Evolutionary conservation across 495 filamentous ascomycete genomes (phyloP), one percentile per base, ranked within the genome.

Genomic region (Trichoderma erinaceum): DNA sequence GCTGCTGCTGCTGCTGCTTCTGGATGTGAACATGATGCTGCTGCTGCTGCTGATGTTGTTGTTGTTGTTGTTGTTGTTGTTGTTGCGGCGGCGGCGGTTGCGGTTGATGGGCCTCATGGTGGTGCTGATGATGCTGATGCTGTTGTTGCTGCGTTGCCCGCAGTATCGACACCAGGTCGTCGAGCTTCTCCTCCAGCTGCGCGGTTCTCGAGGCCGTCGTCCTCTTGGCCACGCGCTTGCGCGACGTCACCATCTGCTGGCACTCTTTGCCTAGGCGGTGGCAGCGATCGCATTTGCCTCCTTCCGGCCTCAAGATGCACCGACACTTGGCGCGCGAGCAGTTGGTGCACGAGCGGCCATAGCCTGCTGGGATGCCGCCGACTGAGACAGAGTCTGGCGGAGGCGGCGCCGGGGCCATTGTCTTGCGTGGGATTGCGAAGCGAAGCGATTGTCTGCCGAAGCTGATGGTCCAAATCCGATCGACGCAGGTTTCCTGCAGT

Each of bases 251-350:
- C 0, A 78, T 79, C 15, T 79, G 79, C 18, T 75, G 66, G 63
- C 80, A 82, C 65, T 79, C 73, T 68, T 78, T 78, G 23, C 71
- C 71, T 10, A 82, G 63, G 1, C 80, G 78, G 38, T 76, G 69
- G 69, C 86, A 88, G 73, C 86, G 82, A 67, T 87, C 83, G 68
- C 85, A 87, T 48, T 70, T 72, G 29, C 72, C 66, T 6, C 78
- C 78, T 15, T 66, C 72, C 4, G 69, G 41, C 16, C 76, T 73
- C 46, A 78, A 73, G 46, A 86, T 80, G 69, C 85, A 87, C 70
- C 83, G 83, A 71, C 84, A 85, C 71, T 87, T 88, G 32, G 84
- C 80, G 15, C 78, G 79, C 23, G 80, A 80, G 70, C 85, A 88
- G 67, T 84, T 85, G 64, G 78, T 75, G 69, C 85, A 88, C 12